A percentile compares a stretch with the other conserved stretches of the same genome.
These are phyloP conservation scores for Syzygium aqueum DNA, from an alignment of 345 rosid species.

Conservation along the genomic window DNA sequence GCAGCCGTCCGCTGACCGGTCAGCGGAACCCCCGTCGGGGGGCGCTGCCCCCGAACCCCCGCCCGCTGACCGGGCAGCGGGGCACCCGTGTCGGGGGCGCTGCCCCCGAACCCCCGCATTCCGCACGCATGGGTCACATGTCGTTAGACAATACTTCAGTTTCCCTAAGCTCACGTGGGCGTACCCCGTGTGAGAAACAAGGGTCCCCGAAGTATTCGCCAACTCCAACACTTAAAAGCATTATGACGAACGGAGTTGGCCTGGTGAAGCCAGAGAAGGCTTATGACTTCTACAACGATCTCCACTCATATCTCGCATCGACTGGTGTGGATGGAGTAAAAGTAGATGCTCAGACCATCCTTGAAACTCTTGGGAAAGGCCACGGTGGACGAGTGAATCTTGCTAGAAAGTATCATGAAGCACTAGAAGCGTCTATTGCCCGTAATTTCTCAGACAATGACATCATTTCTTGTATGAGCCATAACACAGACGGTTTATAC, in stretches of 20 bases:
- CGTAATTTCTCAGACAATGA: conserved; percentile 29
- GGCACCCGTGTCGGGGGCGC: no score
- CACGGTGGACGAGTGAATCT: conserved; percentile 29
- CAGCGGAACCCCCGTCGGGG: no score
- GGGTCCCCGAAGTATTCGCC: no score
- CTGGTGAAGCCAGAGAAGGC: conserved; percentile 15
- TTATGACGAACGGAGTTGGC: conserved; percentile 6
- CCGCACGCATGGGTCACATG: no score
- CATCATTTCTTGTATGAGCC: conserved; percentile 37
- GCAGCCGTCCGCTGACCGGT: no score
- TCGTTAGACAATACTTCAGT: no score
- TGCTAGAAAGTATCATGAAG: conserved; percentile 24
- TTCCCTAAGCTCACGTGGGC: no score
- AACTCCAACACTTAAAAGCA: no score
- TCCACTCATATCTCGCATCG: conserved; percentile 13
- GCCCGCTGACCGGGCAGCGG: no score
- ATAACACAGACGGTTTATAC: conserved; percentile 26
- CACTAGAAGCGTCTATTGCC: conserved; percentile 31
- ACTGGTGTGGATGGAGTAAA: conserved; percentile 20
- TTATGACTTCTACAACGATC: conserved; percentile 12
- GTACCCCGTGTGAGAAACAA: no score
- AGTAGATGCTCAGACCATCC: conserved; percentile 11
- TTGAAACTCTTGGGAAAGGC: conserved; percentile 21
- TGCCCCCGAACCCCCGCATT: no score
- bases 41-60: no score